A percentile compares a stretch with the other conserved stretches of the same genome.
Conservation (phyloP, 1,139 yeast species). For the Taiozyma sp. region DNA sequence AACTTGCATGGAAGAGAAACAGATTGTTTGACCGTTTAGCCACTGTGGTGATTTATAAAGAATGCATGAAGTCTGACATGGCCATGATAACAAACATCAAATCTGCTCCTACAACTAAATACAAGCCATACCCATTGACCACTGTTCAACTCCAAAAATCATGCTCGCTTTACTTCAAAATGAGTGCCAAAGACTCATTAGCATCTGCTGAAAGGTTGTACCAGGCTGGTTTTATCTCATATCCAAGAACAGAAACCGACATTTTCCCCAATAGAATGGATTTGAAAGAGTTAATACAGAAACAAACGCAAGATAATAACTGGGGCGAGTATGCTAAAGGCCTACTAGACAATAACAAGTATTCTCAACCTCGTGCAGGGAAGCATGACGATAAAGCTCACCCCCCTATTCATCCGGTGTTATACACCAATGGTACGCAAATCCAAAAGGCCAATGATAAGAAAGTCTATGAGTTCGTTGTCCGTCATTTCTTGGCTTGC, state of each 20-base stretch:
- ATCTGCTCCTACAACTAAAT: conserved; percentile 66
- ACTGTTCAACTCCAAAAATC: conserved; percentile 93
- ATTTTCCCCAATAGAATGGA: conserved; percentile 76
- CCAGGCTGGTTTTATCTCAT: conserved; percentile 81
- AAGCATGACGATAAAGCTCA: conserved; percentile 91
- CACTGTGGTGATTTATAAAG: conserved; percentile 60
- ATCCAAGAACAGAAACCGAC: conserved; percentile 98
- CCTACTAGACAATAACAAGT: conserved; percentile 33
- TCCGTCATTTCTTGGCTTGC: conserved; percentile 84
- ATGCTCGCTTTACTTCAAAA: conserved; percentile 68
- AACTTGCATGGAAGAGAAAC: conserved; percentile 60
- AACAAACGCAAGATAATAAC: conserved; percentile 46
- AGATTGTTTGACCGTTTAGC: conserved; percentile 70
- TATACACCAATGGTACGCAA: conserved; percentile 29
- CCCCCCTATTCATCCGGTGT: conserved; percentile 95
- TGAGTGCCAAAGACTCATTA: conserved; percentile 79
- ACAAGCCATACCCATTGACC: conserved; percentile 85
- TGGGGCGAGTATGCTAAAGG: conserved; percentile 48
- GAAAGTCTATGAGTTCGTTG: conserved; percentile 83
- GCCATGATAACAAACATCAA: conserved; percentile 51
- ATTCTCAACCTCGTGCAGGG: conserved; percentile 70
- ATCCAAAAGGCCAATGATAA: conserved; percentile 44
- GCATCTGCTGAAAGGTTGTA: conserved; percentile 86
- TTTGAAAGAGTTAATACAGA: conserved; percentile 49
- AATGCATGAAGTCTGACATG: conserved; percentile 45